Base-by-base conservation (phyloP, 192 early-diverging fungal genomes). In the Linnemannia hyalina region DNA sequence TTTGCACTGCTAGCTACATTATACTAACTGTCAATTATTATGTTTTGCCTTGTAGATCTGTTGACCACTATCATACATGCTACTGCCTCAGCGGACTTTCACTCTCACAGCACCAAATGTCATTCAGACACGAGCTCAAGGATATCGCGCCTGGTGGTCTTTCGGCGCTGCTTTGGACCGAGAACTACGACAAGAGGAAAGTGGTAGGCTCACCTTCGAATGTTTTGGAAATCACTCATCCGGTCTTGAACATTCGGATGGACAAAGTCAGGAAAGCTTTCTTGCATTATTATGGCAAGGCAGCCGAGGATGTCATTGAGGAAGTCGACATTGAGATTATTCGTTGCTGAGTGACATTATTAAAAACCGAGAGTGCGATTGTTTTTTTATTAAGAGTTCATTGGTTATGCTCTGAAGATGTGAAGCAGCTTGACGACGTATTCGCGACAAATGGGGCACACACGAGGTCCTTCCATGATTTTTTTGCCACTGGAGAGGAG, bases 21-120 rank as follows among this genome's bases (percentile, higher is more conserved):
- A 35, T n/a, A 68, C 38, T 70, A 42, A 40, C 47, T n/a, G 16
- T 36, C 74, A 81, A 52, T 69, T 23, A 44, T 52, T 55, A 57
- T 71, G 1, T 54, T 68, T 13, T 70, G 10, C 42, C 54, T 57
- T 54, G 4, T 74, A 96, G 93, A 69, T 63, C 80, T 3, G 92
- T 95, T 0, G 98, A 99, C 81, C 94, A 93, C 63, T 99, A 99
- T 88, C 98, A 99, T 81, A 97, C 97, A 47, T 98, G 97, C 78
- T 99, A 99, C 82, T 93, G 94, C 36, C 90, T 99, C 49, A 91
- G 91, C 70, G 98, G 98, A 0, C 88, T 99, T 35, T 97, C 98
- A 8, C 81, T 94, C 29, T 89, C 95, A 9, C 98, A 99, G 79
- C 93, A 99, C 81, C 89, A 94, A 29, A 90, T 95, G 32, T 47